Evolutionary conservation across 164 flowering plant genomes (phyloP).

Genomic region (Piper betle): DNA sequence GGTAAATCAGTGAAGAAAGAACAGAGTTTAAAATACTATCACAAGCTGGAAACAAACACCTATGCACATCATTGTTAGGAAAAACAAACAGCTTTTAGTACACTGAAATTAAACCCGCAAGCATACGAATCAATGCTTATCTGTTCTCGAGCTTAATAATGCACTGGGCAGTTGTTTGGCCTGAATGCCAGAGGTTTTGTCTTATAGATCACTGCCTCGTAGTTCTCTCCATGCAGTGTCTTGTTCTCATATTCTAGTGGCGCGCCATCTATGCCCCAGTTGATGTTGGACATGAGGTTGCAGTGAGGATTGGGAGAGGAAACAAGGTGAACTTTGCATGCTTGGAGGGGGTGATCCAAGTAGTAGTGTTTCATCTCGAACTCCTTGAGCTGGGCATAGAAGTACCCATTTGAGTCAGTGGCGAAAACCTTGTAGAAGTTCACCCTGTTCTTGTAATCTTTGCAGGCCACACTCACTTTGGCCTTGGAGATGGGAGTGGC

Average conservation of each 20-base stretch:
- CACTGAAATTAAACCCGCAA: not conserved
- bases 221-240: slow-evolving; percentile 19
- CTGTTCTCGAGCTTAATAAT: no score
- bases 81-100: not conserved
- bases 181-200: slow-evolving; percentile 81
- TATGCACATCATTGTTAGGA: not conserved
- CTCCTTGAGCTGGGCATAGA: slow-evolving; percentile 50
- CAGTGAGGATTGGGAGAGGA: slow-evolving; percentile 54
- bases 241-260: slow-evolving; percentile 55
- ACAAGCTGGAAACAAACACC: not conserved
- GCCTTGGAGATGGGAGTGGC: slow-evolving; percentile 52
- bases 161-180: slow-evolving; percentile 39
- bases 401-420: slow-evolving; percentile 49
- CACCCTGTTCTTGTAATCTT: slow-evolving; percentile 22
- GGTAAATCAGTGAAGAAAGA: no score
- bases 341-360: slow-evolving; percentile 67
- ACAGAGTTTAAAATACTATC: no score
- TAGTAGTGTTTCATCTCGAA: slow-evolving; percentile 33
- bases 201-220: slow-evolving; percentile 58
- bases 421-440: slow-evolving; percentile 43
- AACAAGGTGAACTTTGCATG: slow-evolving; percentile 57
- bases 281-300: slow-evolving; percentile 11
- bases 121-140: no score
- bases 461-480: slow-evolving; percentile 62
- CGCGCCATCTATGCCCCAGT: slow-evolving; percentile 41